Base-by-base conservation (phyloP, 1,284 basidiomycete species). In the Tranzscheliella williamsii region DNA sequence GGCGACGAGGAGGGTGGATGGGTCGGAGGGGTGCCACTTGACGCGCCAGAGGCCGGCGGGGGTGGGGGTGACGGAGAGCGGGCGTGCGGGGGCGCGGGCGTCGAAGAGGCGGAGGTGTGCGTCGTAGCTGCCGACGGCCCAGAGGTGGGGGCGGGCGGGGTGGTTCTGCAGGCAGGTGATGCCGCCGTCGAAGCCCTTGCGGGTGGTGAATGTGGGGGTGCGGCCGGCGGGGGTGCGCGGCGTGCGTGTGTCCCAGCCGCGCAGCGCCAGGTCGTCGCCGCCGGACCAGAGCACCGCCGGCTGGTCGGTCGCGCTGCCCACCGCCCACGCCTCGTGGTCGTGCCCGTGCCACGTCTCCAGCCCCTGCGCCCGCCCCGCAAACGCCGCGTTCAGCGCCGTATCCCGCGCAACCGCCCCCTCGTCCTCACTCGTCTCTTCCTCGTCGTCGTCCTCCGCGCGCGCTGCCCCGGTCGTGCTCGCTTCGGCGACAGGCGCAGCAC, bases 71-170 rank as follows among this genome's bases (percentile, higher is more conserved):
- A 84, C 80, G 0, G 79, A 77, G 3, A 97, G 54, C 0, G 90
- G 85, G 0, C 75, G 73, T 1, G 81, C 73, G 1, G 85, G 84
- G 43, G 86, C 87, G 5, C 95, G 86, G 0, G 82, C 82, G 76
- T 98, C 95, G 72, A 92, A 96, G 0, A 97, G 77, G 1, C 86
- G 84, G 16, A 99, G 84, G 4, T 81, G 84, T 52, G 84, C 83
- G 79, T 97, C 89, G 78, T 99, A 99, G 73, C 91, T 92, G 58
- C 94, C 95, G 2, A 96, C 92, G 0, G 91, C 93, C 30, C 97
- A 78, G 5, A 93, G 72, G 77, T 95, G 84, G 71, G 92, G 87
- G 6, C 84, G 72, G 67, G 87, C 81, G 2, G 90, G 90, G 71
- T 91, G 86, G 38, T 84, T 87, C 73, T 95, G 89, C 18, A 98